phyloP scores from a whole-genome alignment of 1,284 basidiomycete species.

The Ganoderma boninense region DNA sequence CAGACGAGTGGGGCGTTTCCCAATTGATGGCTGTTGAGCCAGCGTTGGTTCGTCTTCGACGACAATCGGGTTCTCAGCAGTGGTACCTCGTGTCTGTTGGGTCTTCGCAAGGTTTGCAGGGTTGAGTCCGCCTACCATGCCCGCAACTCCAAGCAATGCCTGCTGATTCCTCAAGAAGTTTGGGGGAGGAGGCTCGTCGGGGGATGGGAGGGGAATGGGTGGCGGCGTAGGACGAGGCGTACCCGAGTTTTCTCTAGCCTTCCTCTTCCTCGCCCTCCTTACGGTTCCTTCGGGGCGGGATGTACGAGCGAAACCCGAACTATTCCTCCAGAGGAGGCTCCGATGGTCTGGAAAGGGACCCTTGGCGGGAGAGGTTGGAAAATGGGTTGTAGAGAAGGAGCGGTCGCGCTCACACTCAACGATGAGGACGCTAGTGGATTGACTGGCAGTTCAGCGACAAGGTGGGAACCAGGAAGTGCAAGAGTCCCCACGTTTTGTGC shows the following conservation, averaged over 20 bases:
- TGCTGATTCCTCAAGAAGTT: constrained; percentile 78
- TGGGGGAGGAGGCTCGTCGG: constrained; percentile 64
- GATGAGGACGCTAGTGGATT: constrained; percentile 71
- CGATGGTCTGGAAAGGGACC: constrained; percentile 18
- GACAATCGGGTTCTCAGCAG: constrained; percentile 70
- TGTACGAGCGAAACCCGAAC: constrained; percentile 22
- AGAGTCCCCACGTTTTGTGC: constrained; percentile 91
- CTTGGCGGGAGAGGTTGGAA: constrained; percentile 8
- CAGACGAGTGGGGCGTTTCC: constrained; percentile 26
- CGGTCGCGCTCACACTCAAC: constrained; percentile 46
- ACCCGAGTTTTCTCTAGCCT: constrained; percentile 42
- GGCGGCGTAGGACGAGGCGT: constrained; percentile 53
- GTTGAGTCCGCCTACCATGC: constrained; percentile 69
- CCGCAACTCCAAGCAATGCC: constrained; percentile 73
- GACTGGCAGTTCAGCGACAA: constrained; percentile 82
- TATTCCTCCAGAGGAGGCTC: constrained; percentile 25
- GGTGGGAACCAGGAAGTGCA: constrained; percentile 93
- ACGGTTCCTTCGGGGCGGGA: constrained; percentile 17
- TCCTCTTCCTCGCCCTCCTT: constrained; percentile 37
- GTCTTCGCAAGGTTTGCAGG: constrained; percentile 56
- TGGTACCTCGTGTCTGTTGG: constrained; percentile 56
- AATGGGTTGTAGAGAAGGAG: constrained; percentile 10
- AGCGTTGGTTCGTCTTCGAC: constrained; percentile 59
- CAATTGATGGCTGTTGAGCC: constrained; percentile 24
- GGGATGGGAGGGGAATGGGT: constrained; percentile 65